A percentile compares a stretch with the other conserved stretches of the same genome.
Evolutionary conservation across 768 basidiomycete species (phyloP).

Genomic region (Boletales sp.): DNA sequence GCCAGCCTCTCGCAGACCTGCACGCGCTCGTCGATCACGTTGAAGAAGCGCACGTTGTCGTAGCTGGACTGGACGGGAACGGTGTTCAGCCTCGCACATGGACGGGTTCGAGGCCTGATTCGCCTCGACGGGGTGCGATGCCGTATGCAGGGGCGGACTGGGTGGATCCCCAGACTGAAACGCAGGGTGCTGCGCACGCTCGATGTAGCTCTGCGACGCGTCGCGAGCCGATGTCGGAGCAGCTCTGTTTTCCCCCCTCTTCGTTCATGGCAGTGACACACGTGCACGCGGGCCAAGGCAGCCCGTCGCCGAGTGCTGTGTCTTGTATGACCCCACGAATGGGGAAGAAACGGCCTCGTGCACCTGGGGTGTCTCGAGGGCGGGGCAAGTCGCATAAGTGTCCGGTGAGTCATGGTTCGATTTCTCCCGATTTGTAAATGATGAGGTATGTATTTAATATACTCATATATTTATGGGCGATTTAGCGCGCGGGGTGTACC

Average conservation of each 20-base stretch:
- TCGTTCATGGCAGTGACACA: constrained; percentile 3
- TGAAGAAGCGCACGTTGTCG: constrained; percentile 43
- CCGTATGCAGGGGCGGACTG: not conserved
- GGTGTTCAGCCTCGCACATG: constrained; percentile 27
- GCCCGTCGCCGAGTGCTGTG: not conserved
- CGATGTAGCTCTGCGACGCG: not conserved
- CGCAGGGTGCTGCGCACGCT: not conserved
- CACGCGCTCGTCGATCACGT: constrained; percentile 52
- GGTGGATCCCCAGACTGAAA: constrained; percentile 2
- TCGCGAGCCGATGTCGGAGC: constrained; percentile 1
- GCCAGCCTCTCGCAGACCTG: constrained; percentile 41
- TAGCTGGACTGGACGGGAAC: constrained; percentile 28
- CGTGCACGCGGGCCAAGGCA: not conserved
- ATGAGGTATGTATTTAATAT: not conserved
- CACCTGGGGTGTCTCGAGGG: constrained; percentile 17
- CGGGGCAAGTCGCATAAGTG: constrained; percentile 47
- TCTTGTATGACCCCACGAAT: not conserved
- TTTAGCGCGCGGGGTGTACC: constrained; percentile 44
- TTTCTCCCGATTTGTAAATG: not conserved
- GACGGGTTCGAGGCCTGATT: not conserved
- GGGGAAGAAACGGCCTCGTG: constrained; percentile 14
- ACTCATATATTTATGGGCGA: too few species aligned
- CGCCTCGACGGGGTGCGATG: not conserved
- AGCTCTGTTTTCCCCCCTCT: constrained; percentile 2
- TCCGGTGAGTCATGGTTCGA: constrained; percentile 36